Conservation (phyloP, 1,139 yeast species). For the Magnusiomyces magnusii region DNA sequence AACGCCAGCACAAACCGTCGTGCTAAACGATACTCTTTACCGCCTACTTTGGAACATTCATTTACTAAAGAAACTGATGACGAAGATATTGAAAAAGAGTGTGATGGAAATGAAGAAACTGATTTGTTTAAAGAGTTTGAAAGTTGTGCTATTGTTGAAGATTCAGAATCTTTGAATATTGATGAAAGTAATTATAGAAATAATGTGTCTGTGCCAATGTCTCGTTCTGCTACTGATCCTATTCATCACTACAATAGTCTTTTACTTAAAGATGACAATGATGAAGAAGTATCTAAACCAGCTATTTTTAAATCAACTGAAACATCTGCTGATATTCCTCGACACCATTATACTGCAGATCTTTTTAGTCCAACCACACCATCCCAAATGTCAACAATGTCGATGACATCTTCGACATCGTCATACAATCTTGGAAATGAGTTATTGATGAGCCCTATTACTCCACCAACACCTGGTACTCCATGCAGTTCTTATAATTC, state of each 20-base stretch:
- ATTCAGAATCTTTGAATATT: neutral
- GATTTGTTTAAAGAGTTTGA: neutral
- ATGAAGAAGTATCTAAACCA: neutral
- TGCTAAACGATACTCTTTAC: conserved; percentile 3
- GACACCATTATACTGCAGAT: neutral
- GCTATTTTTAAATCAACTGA: neutral
- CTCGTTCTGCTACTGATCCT: neutral
- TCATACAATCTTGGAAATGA: neutral
- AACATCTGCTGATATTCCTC: neutral
- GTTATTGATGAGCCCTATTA: neutral
- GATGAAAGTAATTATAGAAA: no score
- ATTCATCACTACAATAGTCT: neutral
- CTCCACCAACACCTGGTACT: neutral
- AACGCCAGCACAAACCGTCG: neutral
- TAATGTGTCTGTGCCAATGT: neutral
- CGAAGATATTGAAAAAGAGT: neutral
- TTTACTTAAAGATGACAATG: neutral
- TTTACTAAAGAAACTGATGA: neutral
- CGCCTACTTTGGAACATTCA: neutral
- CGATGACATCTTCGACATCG: neutral
- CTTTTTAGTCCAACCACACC: neutral
- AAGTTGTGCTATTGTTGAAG: neutral
- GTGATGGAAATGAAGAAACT: neutral
- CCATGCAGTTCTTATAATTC: neutral
- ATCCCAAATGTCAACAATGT: neutral